Evolutionary conservation across 2,329 filamentous ascomycete genomes (phyloP).

Genomic region (Colletotrichum musicola): DNA sequence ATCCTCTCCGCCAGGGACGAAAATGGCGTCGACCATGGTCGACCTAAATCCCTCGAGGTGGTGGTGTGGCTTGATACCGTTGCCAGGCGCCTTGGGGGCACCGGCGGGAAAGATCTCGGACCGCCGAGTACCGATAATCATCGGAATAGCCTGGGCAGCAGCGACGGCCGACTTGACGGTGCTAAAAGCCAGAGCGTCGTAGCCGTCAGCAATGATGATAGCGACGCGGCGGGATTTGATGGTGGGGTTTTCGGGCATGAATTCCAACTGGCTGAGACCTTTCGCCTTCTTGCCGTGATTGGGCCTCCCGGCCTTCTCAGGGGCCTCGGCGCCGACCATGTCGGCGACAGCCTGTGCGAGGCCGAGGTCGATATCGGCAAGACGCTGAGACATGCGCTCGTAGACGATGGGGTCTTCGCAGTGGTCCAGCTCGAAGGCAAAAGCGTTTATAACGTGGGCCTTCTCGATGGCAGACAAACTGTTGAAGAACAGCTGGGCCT

Average conservation of each 20-base stretch:
- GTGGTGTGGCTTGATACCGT: constrained; percentile 77
- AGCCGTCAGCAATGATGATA: constrained; percentile 83
- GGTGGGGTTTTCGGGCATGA: constrained; percentile 70
- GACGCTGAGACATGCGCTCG: constrained; percentile 74
- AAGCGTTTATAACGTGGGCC: constrained; percentile 69
- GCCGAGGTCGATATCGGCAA: constrained; percentile 78
- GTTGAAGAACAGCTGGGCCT: constrained; percentile 88
- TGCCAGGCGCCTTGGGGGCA: constrained; percentile 63
- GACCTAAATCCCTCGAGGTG: constrained; percentile 84
- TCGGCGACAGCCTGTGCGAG: constrained; percentile 78
- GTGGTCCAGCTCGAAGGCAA: constrained; percentile 82
- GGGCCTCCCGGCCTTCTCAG: constrained; percentile 61
- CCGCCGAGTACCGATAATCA: constrained; percentile 79
- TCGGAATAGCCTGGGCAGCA: constrained; percentile 73
- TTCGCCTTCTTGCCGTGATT: constrained; percentile 79
- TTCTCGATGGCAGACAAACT: constrained; percentile 77
- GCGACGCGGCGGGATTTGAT: constrained; percentile 80
- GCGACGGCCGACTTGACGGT: constrained; percentile 74
- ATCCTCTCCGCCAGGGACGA: constrained; percentile 78
- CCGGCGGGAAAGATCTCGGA: constrained; percentile 74
- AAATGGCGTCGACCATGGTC: constrained; percentile 84
- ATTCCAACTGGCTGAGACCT: constrained; percentile 77
- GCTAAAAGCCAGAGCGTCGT: constrained; percentile 74
- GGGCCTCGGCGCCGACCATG: constrained; percentile 74
- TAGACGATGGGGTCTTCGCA: constrained; percentile 85